Evolutionary conservation across 345 rosid genomes (phyloP).

Genomic region (Brassica juncea): DNA sequence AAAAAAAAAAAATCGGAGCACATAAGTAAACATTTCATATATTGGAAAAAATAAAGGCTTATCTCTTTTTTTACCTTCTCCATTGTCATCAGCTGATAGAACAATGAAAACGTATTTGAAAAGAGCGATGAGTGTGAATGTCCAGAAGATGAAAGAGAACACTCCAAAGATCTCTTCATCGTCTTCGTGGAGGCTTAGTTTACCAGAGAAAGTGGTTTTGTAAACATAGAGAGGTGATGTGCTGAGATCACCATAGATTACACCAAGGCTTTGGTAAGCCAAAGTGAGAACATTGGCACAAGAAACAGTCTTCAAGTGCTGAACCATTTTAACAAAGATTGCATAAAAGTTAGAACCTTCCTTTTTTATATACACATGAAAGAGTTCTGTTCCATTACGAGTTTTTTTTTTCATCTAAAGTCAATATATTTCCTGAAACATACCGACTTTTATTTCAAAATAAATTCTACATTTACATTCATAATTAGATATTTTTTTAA

Average conservation of each 20-base stretch:
- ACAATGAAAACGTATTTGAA: conserved; percentile 71
- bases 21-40: neutral
- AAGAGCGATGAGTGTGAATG: conserved; percentile 74
- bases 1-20: neutral
- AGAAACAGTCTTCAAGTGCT: conserved; percentile 63
- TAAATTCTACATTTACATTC: neutral
- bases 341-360: neutral
- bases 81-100: conserved; percentile 75
- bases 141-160: conserved; percentile 89
- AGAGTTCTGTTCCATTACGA: neutral
- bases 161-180: conserved; percentile 84
- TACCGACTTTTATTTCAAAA: neutral
- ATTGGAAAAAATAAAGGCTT: neutral
- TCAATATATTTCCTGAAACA: neutral
- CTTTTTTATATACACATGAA: neutral
- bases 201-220: conserved; percentile 77
- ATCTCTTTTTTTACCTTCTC: conserved; percentile 60
- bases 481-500: conserved; percentile 19
- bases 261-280: conserved; percentile 92
- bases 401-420: neutral
- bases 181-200: conserved; percentile 61
- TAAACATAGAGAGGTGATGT: conserved; percentile 90
- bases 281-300: conserved; percentile 57
- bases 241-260: conserved; percentile 79
- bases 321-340: conserved; percentile 28